Evolutionary conservation across 345 rosid species (phyloP), one percentile per base, ranked within the genome.

Genomic region (sweet orange (Citrus sinensis)): DNA sequence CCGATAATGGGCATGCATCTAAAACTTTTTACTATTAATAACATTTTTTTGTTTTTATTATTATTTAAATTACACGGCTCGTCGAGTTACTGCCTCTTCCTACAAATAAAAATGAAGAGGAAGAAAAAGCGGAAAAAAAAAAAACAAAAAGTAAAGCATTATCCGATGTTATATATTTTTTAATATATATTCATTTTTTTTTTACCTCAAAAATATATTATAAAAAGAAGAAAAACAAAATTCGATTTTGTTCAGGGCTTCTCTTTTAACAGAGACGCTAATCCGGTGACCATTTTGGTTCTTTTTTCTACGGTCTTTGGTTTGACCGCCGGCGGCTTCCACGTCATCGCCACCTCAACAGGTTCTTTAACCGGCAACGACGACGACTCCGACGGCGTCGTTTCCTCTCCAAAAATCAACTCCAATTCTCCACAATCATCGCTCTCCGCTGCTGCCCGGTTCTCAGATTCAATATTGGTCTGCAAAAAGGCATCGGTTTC

Each of bases 211-310:
- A 81, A 82, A 60, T 46, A 69, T 27, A 64, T 71, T 42, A 30
- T 5, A 54, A 73, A 59, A 46, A 73, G 67, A 62, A 78, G 51
- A 89, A 92, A 88, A 81, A 63, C 83, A 51, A 69, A 69, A 69
- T 59, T 56, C 30, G 9, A 11, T 73, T 72, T 72, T 72, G 29
- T 81, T 90, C 86, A 95, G 37, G 92, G 84, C 71, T 86, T 90
- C 87, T 89, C 91, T 74, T 84, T 87, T 34, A 95, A 87, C n/a
- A 95, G 94, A 69, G 90, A 90, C 79, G 97, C 98, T 76, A 95
- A 87, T 78, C 97, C 97, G 80, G 97, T 93, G 82, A 95, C 96
- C 56, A 90, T 77, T 86, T 90, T 90, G 77, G 87, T 80, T 78
- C 93, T 89, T 77, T 85, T 88, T 79, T 90, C 92, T 35, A 79